These are phyloP conservation scores for Coprinellus aureogranulatus DNA, from an alignment of 768 basidiomycete species.

Conservation along the genomic window DNA sequence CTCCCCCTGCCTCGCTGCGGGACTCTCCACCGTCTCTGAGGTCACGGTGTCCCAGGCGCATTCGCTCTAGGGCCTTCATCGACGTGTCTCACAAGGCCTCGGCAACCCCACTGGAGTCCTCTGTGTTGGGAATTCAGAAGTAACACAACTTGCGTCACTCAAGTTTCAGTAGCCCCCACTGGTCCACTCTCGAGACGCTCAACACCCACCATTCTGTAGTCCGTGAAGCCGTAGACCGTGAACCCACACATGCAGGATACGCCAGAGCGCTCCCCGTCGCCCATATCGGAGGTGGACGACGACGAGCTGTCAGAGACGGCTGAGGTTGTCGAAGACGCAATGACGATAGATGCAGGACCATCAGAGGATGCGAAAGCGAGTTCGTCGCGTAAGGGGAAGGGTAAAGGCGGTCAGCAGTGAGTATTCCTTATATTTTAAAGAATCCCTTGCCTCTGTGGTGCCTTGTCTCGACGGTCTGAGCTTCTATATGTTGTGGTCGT, in stretches of 20 bases:
- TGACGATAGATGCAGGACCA: not conserved
- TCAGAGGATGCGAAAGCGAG: not conserved
- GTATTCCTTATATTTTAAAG: not conserved
- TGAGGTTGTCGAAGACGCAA: not conserved
- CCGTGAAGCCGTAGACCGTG: too few relatives aligned
- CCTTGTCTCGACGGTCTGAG: not conserved
- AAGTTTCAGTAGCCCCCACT: too few relatives aligned
- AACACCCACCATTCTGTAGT: too few relatives aligned
- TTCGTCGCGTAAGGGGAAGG: not conserved
- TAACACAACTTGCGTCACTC: not conserved
- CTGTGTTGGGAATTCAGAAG: too few relatives aligned
- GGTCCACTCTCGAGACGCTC: not conserved
- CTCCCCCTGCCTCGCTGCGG: too few relatives aligned
- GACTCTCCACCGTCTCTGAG: too few relatives aligned
- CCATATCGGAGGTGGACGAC: too few relatives aligned
- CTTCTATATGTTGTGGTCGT: not conserved
- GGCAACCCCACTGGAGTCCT: not conserved
- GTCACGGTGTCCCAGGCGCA: not conserved
- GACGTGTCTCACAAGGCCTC: not conserved
- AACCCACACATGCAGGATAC: too few relatives aligned
- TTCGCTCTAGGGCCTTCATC: not conserved
- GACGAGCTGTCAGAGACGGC: too few relatives aligned
- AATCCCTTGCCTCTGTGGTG: not conserved
- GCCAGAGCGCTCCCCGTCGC: too few relatives aligned
- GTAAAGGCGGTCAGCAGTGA: not conserved